Conservation (phyloP, 768 basidiomycete species). For the Agrocybe pediades region DNA sequence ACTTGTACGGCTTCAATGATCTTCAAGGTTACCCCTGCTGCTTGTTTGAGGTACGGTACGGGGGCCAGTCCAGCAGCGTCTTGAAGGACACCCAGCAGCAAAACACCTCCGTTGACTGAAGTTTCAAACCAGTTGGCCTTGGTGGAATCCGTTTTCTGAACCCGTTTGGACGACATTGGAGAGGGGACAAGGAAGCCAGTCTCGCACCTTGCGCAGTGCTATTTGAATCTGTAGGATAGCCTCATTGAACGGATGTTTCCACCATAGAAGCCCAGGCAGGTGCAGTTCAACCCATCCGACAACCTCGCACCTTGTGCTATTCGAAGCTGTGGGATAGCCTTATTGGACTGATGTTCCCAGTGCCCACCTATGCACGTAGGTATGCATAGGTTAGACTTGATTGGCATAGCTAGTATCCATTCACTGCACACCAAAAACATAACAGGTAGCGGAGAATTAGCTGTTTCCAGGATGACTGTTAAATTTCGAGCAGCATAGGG, state of each 20-base stretch:
- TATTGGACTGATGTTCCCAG: too few species aligned
- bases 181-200: not conserved
- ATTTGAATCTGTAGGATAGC: not conserved
- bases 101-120: slow-evolving; percentile 1
- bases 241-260: not conserved
- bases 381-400: not conserved
- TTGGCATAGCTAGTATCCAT: too few species aligned
- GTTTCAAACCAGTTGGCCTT: slow-evolving; percentile 1
- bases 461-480: too few species aligned
- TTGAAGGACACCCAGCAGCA: slow-evolving; percentile 10
- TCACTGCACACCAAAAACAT: too few species aligned
- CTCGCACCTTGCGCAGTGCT: not conserved
- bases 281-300: too few species aligned
- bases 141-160: not conserved
- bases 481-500: too few species aligned
- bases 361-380: not conserved
- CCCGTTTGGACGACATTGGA: not conserved
- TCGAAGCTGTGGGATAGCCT: too few species aligned
- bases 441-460: too few species aligned
- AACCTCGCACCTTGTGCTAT: too few species aligned
- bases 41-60: slow-evolving; percentile 19
- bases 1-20: slow-evolving; percentile 20
- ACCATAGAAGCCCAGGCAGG: too few species aligned
- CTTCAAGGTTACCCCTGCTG: slow-evolving; percentile 13
- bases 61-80: slow-evolving; percentile 16